Conservation (phyloP, 768 basidiomycete genomes). For the Naganishia randhawae region DNA sequence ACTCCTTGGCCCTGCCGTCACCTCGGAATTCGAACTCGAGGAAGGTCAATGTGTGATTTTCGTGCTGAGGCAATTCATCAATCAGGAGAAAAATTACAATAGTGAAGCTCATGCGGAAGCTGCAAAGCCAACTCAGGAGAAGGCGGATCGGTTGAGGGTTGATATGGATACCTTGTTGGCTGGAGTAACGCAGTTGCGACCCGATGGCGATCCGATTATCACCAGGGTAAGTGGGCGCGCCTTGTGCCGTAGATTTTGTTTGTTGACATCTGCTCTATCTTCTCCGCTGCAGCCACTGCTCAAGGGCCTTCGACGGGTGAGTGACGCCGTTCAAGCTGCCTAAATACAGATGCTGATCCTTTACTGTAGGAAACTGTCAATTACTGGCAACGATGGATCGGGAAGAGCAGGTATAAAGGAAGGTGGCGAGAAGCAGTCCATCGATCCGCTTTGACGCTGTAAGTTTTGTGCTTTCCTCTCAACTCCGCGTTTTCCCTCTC, state of each 20-base stretch:
- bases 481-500: neutral
- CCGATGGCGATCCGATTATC: slow-evolving; percentile 67
- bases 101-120: slow-evolving; percentile 38
- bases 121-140: slow-evolving; percentile 51
- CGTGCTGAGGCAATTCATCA: slow-evolving; percentile 61
- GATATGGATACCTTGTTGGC: slow-evolving; percentile 56
- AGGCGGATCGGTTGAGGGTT: slow-evolving; percentile 55
- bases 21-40: slow-evolving; percentile 59
- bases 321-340: slow-evolving; percentile 29
- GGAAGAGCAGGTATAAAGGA: slow-evolving; percentile 81
- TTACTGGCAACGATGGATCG: slow-evolving; percentile 88
- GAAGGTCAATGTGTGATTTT: slow-evolving; percentile 93
- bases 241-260: neutral
- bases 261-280: neutral
- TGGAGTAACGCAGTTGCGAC: slow-evolving; percentile 56
- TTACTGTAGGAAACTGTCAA: slow-evolving; percentile 61
- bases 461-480: slow-evolving; percentile 10
- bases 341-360: slow-evolving; percentile 29
- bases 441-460: slow-evolving; percentile 81
- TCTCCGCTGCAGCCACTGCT: slow-evolving; percentile 57
- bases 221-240: slow-evolving; percentile 60
- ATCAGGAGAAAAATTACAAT: slow-evolving; percentile 27
- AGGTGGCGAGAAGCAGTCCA: slow-evolving; percentile 95
- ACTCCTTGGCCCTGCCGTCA: slow-evolving; percentile 67
- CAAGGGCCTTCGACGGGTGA: slow-evolving; percentile 59